Evolutionary conservation across 2,329 filamentous ascomycete genomes (phyloP).

Genomic region (Epichloe scottii): DNA sequence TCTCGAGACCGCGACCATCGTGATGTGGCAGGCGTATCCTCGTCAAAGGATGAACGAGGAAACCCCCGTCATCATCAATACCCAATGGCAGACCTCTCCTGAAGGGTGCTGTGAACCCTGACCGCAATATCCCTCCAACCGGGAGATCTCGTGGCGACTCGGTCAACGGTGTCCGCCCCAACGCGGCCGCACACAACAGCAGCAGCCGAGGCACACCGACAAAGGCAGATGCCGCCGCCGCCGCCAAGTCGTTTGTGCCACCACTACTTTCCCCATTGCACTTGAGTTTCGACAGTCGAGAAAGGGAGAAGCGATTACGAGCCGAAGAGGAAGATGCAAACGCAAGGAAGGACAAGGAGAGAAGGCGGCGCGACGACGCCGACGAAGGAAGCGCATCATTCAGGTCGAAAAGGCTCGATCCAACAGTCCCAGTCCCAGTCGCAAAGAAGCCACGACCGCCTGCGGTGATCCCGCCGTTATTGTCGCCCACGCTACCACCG

Average conservation of each 20-base stretch:
- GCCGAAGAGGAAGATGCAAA: conserved; percentile 14
- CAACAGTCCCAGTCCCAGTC: conserved; percentile 12
- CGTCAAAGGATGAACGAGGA: conserved; percentile 15
- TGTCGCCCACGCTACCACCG: conserved; percentile 44
- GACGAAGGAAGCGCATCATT: conserved; percentile 16
- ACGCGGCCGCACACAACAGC: conserved; percentile 19
- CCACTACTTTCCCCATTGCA: conserved; percentile 40
- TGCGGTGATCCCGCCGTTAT: conserved; percentile 32
- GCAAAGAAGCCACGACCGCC: conserved; percentile 27
- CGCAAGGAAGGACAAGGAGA: conserved; percentile 18
- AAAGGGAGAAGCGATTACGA: conserved; percentile 20
- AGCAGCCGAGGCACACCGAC: conserved; percentile 24
- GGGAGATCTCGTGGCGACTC: conserved; percentile 28
- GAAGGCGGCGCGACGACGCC: conserved; percentile 18
- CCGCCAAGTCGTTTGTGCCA: conserved; percentile 31
- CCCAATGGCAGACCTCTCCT: conserved; percentile 25
- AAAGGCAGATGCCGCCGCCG: conserved; percentile 22
- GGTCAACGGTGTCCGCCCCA: conserved; percentile 29
- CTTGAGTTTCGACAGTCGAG: conserved; percentile 27
- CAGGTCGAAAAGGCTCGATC: conserved; percentile 19
- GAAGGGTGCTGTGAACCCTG: conserved; percentile 16
- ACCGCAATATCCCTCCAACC: conserved; percentile 21
- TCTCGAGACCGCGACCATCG: conserved; percentile 4
- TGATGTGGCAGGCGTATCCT: conserved; percentile 3
- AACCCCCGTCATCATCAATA: conserved; percentile 16